phyloP scores from a whole-genome alignment of 225 moss, liverwort and hornwort genomes.

The Thuidium tamariscinum region DNA sequence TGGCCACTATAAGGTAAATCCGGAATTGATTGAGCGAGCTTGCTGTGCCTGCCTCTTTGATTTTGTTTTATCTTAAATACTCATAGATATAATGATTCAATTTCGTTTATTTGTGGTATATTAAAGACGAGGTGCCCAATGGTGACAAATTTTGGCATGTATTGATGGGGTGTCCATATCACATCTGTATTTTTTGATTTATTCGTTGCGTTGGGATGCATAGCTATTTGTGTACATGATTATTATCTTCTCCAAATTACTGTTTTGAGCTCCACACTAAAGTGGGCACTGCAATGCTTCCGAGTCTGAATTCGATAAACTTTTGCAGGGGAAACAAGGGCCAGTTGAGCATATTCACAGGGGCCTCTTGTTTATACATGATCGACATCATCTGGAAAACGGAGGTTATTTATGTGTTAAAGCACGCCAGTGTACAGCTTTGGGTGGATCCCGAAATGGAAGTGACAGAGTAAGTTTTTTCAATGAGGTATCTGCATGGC shows the following conservation, averaged over 20 bases:
- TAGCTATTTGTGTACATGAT: background rate
- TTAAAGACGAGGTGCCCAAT: background rate
- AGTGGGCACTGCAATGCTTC: background rate
- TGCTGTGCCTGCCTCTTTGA: background rate
- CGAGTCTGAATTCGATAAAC: background rate
- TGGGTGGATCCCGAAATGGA: conserved; percentile 77
- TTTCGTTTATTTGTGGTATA: background rate
- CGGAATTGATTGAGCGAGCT: background rate
- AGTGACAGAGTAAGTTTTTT: conserved; percentile 44
- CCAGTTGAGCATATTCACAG: conserved; percentile 90
- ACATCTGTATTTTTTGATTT: background rate
- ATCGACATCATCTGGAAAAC: conserved; percentile 97
- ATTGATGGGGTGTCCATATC: background rate
- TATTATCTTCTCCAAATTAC: background rate
- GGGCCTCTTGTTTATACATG: conserved; percentile 81
- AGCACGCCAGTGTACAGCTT: conserved; percentile 68
- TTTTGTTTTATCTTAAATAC: background rate
- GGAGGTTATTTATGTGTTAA: conserved; percentile 85
- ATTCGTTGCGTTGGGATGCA: background rate
- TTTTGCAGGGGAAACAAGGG: conserved; percentile 86
- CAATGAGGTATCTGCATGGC: background rate
- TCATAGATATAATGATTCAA: background rate
- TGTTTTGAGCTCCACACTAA: background rate
- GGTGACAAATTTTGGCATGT: background rate
- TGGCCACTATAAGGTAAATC: conserved; percentile 66